phyloP scores from a whole-genome alignment of 495 filamentous ascomycete genomes.

The Aspergillus carlsbadensis region DNA sequence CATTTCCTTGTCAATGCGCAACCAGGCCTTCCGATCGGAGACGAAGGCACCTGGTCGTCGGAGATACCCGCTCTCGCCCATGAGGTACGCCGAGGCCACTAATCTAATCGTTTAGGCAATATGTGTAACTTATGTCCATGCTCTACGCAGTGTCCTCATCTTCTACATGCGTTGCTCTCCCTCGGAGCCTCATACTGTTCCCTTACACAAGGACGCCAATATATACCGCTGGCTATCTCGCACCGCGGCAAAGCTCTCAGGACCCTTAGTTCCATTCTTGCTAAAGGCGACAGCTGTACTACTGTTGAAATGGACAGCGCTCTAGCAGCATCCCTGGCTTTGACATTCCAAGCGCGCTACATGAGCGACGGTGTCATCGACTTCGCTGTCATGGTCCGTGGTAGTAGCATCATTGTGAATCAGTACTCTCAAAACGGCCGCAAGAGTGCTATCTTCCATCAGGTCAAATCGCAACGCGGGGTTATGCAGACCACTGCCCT shows the following conservation, averaged over 20 bases:
- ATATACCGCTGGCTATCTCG: slow-evolving; percentile 39
- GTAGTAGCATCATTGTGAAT: slow-evolving; percentile 52
- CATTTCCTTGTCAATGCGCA: slow-evolving; percentile 57
- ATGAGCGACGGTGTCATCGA: slow-evolving; percentile 60
- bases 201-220: slow-evolving; percentile 19
- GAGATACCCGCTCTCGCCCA: slow-evolving; percentile 56
- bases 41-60: slow-evolving; percentile 57
- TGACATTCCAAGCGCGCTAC: slow-evolving; percentile 59
- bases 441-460: slow-evolving; percentile 43
- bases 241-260: slow-evolving; percentile 59
- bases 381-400: slow-evolving; percentile 62
- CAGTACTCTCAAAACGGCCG: slow-evolving; percentile 38
- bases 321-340: slow-evolving; percentile 57
- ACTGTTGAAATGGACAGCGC: slow-evolving; percentile 43
- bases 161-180: slow-evolving; percentile 60
- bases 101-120: no score
- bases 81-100: slow-evolving; percentile 37
- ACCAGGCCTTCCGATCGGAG: slow-evolving; percentile 59
- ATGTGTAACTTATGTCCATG: not conserved
- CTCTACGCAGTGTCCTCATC: slow-evolving; percentile 24
- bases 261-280: slow-evolving; percentile 48
- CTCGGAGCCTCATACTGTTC: slow-evolving; percentile 56
- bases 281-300: slow-evolving; percentile 26
- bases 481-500: slow-evolving; percentile 31
- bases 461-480: slow-evolving; percentile 37